Evolutionary conservation across 495 filamentous ascomycete genomes (phyloP).

Genomic region (Cercophora scortea): DNA sequence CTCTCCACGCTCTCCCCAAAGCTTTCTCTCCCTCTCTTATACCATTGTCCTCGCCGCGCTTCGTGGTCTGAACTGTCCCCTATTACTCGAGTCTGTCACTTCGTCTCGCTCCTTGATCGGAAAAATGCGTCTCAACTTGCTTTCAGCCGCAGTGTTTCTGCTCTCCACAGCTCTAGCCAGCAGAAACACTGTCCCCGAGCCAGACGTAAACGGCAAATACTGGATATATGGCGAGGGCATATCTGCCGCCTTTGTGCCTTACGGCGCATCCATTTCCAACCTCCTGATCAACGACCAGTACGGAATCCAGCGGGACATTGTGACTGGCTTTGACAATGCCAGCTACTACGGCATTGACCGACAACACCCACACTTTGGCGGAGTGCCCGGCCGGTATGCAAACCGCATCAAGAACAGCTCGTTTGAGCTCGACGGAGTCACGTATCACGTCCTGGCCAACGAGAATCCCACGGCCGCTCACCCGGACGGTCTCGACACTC

Average conservation of each 20-base stretch:
- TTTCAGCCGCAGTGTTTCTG: background rate
- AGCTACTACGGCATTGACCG: constrained; percentile 58
- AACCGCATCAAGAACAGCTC: constrained; percentile 84
- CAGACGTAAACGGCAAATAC: constrained; percentile 53
- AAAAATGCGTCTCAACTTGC: background rate
- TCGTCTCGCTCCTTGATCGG: background rate
- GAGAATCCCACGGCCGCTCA: constrained; percentile 50
- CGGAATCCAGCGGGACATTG: constrained; percentile 57
- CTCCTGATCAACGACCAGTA: constrained; percentile 65
- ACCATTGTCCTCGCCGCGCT: background rate
- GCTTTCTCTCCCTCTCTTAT: background rate
- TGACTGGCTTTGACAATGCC: constrained; percentile 75
- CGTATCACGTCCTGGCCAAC: constrained; percentile 60
- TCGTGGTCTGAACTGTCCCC: too few relatives aligned
- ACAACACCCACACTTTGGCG: constrained; percentile 67
- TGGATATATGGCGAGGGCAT: constrained; percentile 66
- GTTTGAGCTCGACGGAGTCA: constrained; percentile 59
- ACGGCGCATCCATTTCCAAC: constrained; percentile 70
- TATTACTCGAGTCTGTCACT: too few relatives aligned
- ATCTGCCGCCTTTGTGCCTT: constrained; percentile 65
- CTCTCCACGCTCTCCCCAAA: too few relatives aligned
- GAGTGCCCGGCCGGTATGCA: constrained; percentile 73
- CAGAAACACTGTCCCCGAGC: constrained; percentile 9
- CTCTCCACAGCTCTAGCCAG: background rate
- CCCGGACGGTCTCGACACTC: constrained; percentile 54